phyloP scores from a whole-genome alignment of 129 eudicot genomes.

The Lactuca saligna region DNA sequence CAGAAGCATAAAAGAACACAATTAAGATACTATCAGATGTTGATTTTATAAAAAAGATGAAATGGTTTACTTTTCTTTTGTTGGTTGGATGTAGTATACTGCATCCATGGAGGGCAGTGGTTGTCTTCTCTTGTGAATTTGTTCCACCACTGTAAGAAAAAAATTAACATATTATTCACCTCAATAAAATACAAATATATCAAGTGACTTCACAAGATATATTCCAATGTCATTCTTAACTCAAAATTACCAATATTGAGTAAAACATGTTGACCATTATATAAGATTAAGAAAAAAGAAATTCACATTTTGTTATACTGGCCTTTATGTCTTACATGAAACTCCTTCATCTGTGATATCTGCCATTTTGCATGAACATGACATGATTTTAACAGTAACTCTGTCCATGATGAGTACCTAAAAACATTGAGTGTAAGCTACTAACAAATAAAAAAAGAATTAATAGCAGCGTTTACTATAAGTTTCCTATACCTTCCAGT shows the following conservation, averaged over 20 bases:
- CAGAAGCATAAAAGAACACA: slow-evolving; percentile 16
- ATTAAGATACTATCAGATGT: slow-evolving; percentile 8
- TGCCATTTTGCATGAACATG: slow-evolving; percentile 91
- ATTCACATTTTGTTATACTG: slow-evolving; percentile 32
- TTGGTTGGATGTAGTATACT: slow-evolving; percentile 91
- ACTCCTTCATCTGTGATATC: slow-evolving; percentile 93
- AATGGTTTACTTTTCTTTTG: slow-evolving; percentile 69
- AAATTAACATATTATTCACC: slow-evolving; percentile 13
- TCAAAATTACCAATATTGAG: neutral
- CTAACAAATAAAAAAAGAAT: slow-evolving; percentile 1
- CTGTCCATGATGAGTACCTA: slow-evolving; percentile 97
- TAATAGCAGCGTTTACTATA: neutral
- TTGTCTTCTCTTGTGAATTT: slow-evolving; percentile 82
- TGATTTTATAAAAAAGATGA: neutral
- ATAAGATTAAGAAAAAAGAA: slow-evolving; percentile 16
- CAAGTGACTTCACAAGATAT: slow-evolving; percentile 7
- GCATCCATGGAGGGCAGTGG: slow-evolving; percentile 94
- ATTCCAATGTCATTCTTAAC: slow-evolving; percentile 1
- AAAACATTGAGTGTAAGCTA: slow-evolving; percentile 20
- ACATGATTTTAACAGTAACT: slow-evolving; percentile 76
- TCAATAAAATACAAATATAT: slow-evolving; percentile 4
- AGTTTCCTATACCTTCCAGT: slow-evolving; percentile 73
- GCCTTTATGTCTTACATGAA: slow-evolving; percentile 78
- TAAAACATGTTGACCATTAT: neutral
- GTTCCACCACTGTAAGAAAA: slow-evolving; percentile 84